phyloP scores from a whole-genome alignment of 768 basidiomycete species.

The Leccinellum rugosiceps region DNA sequence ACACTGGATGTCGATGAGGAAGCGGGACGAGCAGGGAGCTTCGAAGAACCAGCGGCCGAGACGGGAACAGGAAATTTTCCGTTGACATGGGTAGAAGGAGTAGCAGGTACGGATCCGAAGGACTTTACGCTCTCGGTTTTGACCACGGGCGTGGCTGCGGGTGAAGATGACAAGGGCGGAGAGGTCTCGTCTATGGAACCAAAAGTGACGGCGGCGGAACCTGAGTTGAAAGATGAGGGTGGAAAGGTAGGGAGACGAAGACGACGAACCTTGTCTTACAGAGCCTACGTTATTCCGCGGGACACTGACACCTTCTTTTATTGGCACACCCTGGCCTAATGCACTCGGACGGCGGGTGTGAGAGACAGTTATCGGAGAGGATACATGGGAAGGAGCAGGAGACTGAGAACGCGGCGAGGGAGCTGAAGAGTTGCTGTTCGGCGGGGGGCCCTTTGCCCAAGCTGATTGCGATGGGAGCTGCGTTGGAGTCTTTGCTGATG shows the following conservation, averaged over 20 bases:
- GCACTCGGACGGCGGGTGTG: constrained; percentile 81
- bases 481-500: constrained; percentile 68
- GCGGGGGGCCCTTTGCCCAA: constrained; percentile 88
- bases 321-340: constrained; percentile 65
- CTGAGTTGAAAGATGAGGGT: constrained; percentile 31
- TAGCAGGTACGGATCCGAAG: constrained; percentile 73
- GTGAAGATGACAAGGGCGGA: constrained; percentile 79
- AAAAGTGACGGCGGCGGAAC: constrained; percentile 72
- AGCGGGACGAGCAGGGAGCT: constrained; percentile 28
- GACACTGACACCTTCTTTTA: constrained; percentile 78
- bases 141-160: constrained; percentile 60
- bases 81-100: constrained; percentile 50
- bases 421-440: constrained; percentile 44
- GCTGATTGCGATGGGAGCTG: constrained; percentile 80
- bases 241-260: background rate
- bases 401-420: constrained; percentile 76
- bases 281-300: constrained; percentile 60
- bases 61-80: constrained; percentile 55
- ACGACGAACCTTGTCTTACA: constrained; percentile 60
- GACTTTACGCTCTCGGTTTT: constrained; percentile 75
- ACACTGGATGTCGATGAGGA: constrained; percentile 23
- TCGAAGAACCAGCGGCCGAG: constrained; percentile 38
- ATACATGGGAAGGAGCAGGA: constrained; percentile 55
- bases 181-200: constrained; percentile 83
- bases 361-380: constrained; percentile 45